A percentile compares a stretch with the other conserved stretches of the same genome.
Conservation (phyloP, 2,329 filamentous ascomycete genomes). For the Aphanocladium album region DNA sequence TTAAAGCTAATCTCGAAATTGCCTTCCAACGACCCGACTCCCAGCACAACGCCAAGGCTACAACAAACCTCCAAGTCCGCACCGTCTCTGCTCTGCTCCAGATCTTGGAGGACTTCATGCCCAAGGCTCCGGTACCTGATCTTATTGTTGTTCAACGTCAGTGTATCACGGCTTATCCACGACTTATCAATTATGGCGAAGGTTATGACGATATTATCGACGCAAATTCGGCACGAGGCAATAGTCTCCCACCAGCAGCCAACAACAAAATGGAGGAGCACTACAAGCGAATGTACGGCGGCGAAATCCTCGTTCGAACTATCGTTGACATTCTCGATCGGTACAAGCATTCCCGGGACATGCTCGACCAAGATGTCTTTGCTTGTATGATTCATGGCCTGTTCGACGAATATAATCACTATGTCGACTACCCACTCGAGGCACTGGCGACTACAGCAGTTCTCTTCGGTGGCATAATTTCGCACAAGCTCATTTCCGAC, state of each 20-base stretch:
- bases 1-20: conserved; percentile 79
- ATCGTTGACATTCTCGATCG: conserved; percentile 79
- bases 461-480: conserved; percentile 93
- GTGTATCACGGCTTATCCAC: conserved; percentile 88
- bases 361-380: conserved; percentile 88
- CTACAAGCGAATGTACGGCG: conserved; percentile 96
- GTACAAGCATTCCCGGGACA: conserved; percentile 82
- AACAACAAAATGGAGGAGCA: conserved; percentile 94
- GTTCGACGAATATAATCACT: conserved; percentile 96
- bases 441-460: conserved; percentile 93
- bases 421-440: conserved; percentile 92
- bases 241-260: conserved; percentile 70
- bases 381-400: conserved; percentile 97
- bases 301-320: conserved; percentile 78
- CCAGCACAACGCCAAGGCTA: conserved; percentile 51
- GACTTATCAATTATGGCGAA: conserved; percentile 93
- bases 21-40: conserved; percentile 64
- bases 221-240: conserved; percentile 73
- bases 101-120: conserved; percentile 68
- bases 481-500: conserved; percentile 83
- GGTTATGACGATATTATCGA: conserved; percentile 90
- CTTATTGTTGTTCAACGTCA: conserved; percentile 77
- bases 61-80: conserved; percentile 74
- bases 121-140: conserved; percentile 56
- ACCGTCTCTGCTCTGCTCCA: conserved; percentile 77